Conservation (phyloP, 164 flowering plant genomes). For the Litsea cubeba region DNA sequence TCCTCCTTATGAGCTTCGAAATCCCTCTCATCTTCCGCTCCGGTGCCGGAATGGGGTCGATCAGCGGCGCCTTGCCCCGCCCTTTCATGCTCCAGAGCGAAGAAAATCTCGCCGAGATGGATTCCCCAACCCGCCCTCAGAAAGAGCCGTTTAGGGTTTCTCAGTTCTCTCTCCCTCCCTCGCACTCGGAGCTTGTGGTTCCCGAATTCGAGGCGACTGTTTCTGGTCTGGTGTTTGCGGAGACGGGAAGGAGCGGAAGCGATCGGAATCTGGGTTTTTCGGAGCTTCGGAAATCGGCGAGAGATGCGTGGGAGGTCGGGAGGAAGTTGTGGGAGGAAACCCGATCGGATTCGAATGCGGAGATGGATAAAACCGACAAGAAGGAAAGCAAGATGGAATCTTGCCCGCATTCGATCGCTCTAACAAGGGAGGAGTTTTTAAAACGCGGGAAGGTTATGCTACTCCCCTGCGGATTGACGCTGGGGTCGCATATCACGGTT, state of each 20-base stretch:
- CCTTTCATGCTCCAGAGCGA: conserved; percentile 32
- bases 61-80: conserved; percentile 16
- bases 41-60: conserved; percentile 9
- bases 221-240: conserved; percentile 35
- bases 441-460: conserved; percentile 36
- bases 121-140: conserved; percentile 43
- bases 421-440: conserved; percentile 50
- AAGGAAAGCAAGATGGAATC: conserved; percentile 13
- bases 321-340: conserved; percentile 49
- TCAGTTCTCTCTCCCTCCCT: conserved; percentile 1
- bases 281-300: conserved; percentile 54
- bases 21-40: conserved; percentile 45
- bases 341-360: conserved; percentile 27
- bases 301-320: conserved; percentile 55
- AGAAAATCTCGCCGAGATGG: conserved; percentile 33
- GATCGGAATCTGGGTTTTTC: conserved; percentile 27
- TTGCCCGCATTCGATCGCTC: conserved; percentile 58
- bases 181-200: background rate
- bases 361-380: background rate
- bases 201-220: conserved; percentile 19
- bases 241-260: conserved; percentile 7
- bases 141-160: conserved; percentile 24
- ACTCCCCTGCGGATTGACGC: conserved; percentile 78
- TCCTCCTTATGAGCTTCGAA: conserved; percentile 42
- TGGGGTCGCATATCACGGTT: conserved; percentile 81